Conservation (phyloP, 2,329 filamentous ascomycete species). For the Colletotrichum sp. region DNA sequence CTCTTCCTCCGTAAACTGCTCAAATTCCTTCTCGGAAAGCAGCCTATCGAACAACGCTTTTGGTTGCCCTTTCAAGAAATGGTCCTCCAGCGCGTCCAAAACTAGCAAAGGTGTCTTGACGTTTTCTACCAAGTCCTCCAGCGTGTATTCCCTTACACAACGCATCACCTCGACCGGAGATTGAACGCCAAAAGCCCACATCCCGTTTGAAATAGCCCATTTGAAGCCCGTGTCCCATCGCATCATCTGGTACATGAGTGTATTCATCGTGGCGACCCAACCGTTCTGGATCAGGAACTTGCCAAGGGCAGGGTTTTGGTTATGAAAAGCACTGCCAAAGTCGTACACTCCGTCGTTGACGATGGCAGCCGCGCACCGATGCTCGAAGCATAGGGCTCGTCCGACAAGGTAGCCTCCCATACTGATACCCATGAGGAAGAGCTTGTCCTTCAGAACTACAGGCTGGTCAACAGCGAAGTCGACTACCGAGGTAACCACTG, state of each 20-base stretch:
- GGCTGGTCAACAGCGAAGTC: not conserved
- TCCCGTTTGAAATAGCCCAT: not conserved
- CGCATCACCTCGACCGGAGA: not conserved
- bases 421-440: not conserved
- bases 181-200: not conserved
- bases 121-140: not conserved
- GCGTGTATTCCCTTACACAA: not conserved
- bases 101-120: not conserved
- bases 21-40: fast-evolving
- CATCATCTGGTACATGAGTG: not conserved
- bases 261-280: not conserved
- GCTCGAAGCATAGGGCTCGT: not conserved
- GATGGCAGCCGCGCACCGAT: not conserved
- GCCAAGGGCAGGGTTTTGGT: not conserved
- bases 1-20: not conserved
- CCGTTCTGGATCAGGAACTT: not conserved
- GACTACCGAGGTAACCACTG: fast-evolving
- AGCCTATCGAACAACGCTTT: not conserved
- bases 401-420: not conserved
- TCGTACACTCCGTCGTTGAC: not conserved
- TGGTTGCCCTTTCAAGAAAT: not conserved
- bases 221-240: not conserved
- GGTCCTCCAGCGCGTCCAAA: not conserved
- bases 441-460: not conserved
- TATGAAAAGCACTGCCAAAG: not conserved